Base-by-base conservation (phyloP, 2,329 filamentous ascomycete species). In the Allantophomopsis lycopodina region DNA sequence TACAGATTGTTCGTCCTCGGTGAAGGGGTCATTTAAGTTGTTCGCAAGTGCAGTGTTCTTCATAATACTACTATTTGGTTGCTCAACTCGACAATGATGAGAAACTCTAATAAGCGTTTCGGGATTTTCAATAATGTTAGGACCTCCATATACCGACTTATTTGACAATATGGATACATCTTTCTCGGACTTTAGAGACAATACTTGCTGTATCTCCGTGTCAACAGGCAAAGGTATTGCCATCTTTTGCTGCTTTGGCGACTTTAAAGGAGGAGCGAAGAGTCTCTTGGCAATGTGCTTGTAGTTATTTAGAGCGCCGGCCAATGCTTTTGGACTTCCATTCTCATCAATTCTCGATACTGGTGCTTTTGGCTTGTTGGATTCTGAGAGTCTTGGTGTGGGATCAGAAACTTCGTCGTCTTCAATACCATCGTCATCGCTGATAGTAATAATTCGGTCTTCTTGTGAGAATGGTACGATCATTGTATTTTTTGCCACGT, bases 271-370 rank as follows among this genome's bases (percentile, higher is more conserved):
- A 23, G 21, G 14, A 15, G 34, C 30, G n/a, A 36, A 30, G 15
- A 30, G 14, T 15, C 31, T 23, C 20, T 18, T 23, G 2, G 30
- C 21, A 16, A 38, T 30, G 7, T 17, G 17, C 17, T 21, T 21
- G 17, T 16, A 16, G 14, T 33, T 39, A 8, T 38, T 39, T 15
- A 35, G 28, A 11, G 36, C 28, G 28, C 15, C 23, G 4, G 14
- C 16, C 10, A 35, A 20, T 13, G 48, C 48, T 7, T 44, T 44
- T 17, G 52, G 52, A 40, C 52, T 55, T n/a, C 52, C 52, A 35
- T 51, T 51, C 11, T 35, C 35, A 33, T 53, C 40, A 2, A 55
- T 49, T 14, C 47, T 46, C 15, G 50, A 48, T 18, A 21, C 35
- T 40, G 50, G 48, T 6, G 50, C 49, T 31, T 5, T 17, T 12